phyloP scores from a whole-genome alignment of 2,329 filamentous ascomycete species.

The Capronia coronata region DNA sequence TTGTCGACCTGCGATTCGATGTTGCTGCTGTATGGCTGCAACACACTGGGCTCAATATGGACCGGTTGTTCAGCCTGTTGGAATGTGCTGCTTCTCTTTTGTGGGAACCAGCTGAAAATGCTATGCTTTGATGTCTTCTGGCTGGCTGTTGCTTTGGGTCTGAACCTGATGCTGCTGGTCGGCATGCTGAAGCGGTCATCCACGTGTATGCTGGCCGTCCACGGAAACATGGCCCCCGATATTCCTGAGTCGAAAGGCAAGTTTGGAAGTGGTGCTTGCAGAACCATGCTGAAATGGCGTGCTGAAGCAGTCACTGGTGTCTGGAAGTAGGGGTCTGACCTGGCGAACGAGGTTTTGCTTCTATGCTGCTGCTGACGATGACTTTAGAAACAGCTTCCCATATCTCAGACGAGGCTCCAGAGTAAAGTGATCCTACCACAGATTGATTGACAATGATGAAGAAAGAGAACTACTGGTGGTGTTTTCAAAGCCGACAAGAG shows the following conservation, averaged over 20 bases:
- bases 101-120: not conserved
- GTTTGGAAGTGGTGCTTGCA: not conserved
- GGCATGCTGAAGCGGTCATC: not conserved
- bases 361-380: not conserved
- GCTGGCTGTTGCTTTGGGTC: not conserved
- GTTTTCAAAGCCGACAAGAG: too few species aligned
- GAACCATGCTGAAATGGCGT: not conserved
- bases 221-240: not conserved
- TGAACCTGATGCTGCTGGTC: too few species aligned
- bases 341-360: not conserved
- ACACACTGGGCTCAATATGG: not conserved
- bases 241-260: not conserved
- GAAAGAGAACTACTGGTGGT: too few species aligned
- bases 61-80: not conserved
- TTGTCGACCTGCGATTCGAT: not conserved
- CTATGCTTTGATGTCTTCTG: not conserved
- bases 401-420: too few species aligned
- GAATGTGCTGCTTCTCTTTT: not conserved
- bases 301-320: not conserved
- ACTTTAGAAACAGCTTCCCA: not conserved
- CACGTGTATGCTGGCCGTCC: not conserved
- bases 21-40: not conserved
- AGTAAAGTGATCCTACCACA: too few species aligned
- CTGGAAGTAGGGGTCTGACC: not conserved
- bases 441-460: not conserved